Percentiles rank a stretch among this genome's conserved stretches.
These are phyloP conservation scores for Nothophoma quercina DNA, from an alignment of 2,329 filamentous ascomycete genomes.

Conservation along the genomic window DNA sequence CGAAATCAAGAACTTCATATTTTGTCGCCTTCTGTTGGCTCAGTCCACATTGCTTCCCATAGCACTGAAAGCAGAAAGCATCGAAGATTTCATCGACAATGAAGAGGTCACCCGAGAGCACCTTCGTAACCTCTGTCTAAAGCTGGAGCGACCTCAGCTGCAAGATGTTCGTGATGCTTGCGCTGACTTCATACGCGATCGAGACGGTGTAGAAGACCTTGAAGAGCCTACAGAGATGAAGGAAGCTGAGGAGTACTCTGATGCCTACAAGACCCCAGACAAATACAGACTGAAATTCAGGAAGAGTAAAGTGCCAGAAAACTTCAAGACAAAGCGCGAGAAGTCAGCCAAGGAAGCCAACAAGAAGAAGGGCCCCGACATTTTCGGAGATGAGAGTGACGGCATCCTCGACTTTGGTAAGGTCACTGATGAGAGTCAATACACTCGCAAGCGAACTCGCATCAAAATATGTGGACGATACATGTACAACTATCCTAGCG, in stretches of 20 bases:
- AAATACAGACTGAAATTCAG: constrained; percentile 18
- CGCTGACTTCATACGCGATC: constrained; percentile 56
- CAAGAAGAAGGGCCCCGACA: constrained; percentile 6
- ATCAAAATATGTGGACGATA: constrained; percentile 57
- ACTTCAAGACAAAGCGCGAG: constrained; percentile 44
- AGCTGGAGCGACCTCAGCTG: constrained; percentile 57
- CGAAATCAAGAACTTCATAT: constrained; percentile 59
- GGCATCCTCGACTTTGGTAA: constrained; percentile 49
- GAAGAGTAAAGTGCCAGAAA: constrained; percentile 21
- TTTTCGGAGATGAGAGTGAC: constrained; percentile 18
- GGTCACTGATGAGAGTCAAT: constrained; percentile 43
- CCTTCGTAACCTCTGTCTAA: constrained; percentile 57
- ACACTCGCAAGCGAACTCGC: constrained; percentile 50
- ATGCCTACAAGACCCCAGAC: constrained; percentile 11
- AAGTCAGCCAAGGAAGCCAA: constrained; percentile 31
- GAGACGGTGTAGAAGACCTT: constrained; percentile 48
- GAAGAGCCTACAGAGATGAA: constrained; percentile 33
- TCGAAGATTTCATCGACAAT: constrained; percentile 57
- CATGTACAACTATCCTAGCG: constrained; percentile 61
- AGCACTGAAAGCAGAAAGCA: constrained; percentile 53
- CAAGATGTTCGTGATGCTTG: constrained; percentile 61
- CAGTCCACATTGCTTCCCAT: constrained; percentile 56
- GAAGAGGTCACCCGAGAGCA: constrained; percentile 53
- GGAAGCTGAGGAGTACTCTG: constrained; percentile 19
- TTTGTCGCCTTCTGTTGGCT: constrained; percentile 58